Percentiles rank a stretch among this genome's conserved stretches.
Evolutionary conservation across 2,329 filamentous ascomycete species (phyloP).

Genomic region (Sporothrix brunneoviolacea): DNA sequence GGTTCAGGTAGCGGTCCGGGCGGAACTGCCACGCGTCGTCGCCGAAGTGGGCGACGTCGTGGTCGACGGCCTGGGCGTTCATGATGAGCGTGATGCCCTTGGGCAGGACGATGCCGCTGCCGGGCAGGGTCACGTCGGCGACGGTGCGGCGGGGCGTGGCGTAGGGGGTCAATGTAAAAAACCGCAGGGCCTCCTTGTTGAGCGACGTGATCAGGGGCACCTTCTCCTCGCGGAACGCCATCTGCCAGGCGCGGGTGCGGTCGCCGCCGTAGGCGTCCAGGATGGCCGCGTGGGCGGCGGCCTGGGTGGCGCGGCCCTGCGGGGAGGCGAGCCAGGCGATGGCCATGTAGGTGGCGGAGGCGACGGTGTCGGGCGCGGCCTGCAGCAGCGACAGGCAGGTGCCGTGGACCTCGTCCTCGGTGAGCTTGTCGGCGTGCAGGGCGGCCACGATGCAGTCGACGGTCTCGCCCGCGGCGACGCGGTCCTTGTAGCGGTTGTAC

Average conservation of each 20-base stretch:
- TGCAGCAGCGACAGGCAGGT: conserved; percentile 7
- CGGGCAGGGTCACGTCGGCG: conserved; percentile 3
- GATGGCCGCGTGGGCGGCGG: not conserved
- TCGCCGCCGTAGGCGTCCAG: not conserved
- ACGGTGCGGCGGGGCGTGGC: conserved; percentile 6
- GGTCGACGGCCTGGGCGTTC: conserved; percentile 5
- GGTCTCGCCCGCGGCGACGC: conserved; percentile 1
- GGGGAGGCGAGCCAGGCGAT: conserved; percentile 6
- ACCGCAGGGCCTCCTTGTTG: conserved; percentile 7
- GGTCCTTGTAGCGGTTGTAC: not conserved
- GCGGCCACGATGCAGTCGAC: conserved; percentile 8
- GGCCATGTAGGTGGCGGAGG: conserved; percentile 3
- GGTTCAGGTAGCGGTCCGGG: conserved; percentile 2
- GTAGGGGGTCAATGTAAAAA: conserved; percentile 5
- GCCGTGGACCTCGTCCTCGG: conserved; percentile 5
- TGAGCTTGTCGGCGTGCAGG: conserved; percentile 7
- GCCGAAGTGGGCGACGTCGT: conserved; percentile 2
- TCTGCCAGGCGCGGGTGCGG: conserved; percentile 6
- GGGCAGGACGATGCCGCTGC: not conserved
- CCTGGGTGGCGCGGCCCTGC: conserved; percentile 1
- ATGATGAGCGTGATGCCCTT: conserved; percentile 7
- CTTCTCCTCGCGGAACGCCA: conserved; percentile 6
- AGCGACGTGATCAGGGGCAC: conserved; percentile 2
- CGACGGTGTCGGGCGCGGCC: conserved; percentile 3
- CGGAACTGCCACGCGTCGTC: conserved; percentile 4